Evolutionary conservation across 345 rosid genomes (phyloP).

Genomic region (Eucalyptus urophylla): DNA sequence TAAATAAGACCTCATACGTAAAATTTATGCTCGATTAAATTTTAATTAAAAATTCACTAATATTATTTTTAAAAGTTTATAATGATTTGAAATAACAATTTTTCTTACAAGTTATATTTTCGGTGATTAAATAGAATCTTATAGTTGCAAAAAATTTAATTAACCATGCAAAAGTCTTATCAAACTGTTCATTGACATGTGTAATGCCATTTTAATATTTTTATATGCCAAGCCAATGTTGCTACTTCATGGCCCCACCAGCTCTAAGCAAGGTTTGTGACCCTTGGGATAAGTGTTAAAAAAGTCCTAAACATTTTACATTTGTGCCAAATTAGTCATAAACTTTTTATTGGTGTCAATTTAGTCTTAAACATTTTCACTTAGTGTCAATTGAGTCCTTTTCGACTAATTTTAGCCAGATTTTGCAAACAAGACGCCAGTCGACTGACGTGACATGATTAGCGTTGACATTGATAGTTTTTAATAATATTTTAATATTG

Average conservation of each 20-base stretch:
- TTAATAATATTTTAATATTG: no score
- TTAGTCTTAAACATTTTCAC: no score
- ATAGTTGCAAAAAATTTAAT: no score
- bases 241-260: no score
- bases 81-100: neutral
- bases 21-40: neutral
- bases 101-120: no score
- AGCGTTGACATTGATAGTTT: rapidly evolving
- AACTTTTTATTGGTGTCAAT: rapidly evolving
- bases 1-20: neutral
- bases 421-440: rapidly evolving
- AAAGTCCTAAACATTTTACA: no score
- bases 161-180: neutral
- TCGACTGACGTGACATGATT: rapidly evolving
- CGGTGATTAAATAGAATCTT: neutral
- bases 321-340: rapidly evolving
- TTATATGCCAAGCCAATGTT: neutral
- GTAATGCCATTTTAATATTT: neutral
- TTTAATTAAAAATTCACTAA: neutral
- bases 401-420: rapidly evolving
- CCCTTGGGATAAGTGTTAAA: no score
- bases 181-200: neutral
- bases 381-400: rapidly evolving
- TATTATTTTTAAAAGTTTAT: no score
- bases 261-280: no score